These are phyloP conservation scores for Phytophthora fragariaefolia DNA, from an alignment of 352 stramenopile species.

Conservation along the genomic window DNA sequence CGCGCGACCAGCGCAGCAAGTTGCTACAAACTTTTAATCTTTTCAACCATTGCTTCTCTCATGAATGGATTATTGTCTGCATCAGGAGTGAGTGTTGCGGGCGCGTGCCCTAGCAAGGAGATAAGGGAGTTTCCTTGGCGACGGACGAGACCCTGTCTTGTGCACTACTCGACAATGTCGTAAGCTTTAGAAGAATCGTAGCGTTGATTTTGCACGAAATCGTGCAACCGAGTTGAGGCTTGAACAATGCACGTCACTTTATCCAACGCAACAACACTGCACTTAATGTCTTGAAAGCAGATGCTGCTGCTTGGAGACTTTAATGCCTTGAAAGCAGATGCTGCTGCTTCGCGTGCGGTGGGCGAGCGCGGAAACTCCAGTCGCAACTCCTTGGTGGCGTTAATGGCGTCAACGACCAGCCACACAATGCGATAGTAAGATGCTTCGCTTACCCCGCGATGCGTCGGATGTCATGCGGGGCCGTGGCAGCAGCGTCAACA, in stretches of 20 bases:
- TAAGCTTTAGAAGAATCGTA: background rate
- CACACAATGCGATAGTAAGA: constrained; percentile 6
- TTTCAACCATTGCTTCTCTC: constrained; percentile 6
- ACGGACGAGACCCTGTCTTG: background rate
- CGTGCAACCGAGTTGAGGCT: constrained; percentile 6
- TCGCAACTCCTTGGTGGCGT: background rate
- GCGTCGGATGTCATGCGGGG: constrained; percentile 8
- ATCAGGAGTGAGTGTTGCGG: background rate
- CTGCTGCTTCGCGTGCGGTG: background rate
- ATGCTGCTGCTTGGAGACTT: background rate
- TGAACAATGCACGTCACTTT: background rate
- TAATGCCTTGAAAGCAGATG: constrained; percentile 4
- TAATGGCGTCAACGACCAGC: constrained; percentile 7
- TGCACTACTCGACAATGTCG: constrained; percentile 8
- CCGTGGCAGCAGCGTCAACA: too few species aligned
- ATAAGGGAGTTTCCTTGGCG: background rate
- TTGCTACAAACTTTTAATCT: background rate
- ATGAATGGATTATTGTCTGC: background rate
- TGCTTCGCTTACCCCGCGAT: constrained; percentile 7
- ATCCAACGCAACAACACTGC: background rate
- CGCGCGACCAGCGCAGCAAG: too few species aligned
- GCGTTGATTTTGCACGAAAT: constrained; percentile 7
- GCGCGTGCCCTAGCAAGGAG: background rate
- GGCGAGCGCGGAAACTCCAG: background rate
- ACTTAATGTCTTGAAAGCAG: constrained; percentile 3